Percentiles rank a stretch among this genome's conserved stretches.
Conservation (phyloP, 1,139 yeast species). For the Geotrichum candidum region DNA sequence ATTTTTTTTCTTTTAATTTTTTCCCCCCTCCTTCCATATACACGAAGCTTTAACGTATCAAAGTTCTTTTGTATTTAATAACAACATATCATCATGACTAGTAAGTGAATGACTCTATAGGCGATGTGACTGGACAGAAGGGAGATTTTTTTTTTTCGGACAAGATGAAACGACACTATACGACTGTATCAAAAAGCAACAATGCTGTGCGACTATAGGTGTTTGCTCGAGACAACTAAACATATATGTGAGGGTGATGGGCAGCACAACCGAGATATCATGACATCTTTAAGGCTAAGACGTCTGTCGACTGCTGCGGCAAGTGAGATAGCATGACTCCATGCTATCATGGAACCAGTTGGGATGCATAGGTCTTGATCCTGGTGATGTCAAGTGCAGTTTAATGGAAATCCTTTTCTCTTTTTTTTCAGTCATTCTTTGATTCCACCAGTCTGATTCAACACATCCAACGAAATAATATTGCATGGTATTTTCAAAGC, state of each 20-base stretch:
- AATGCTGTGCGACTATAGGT: neutral
- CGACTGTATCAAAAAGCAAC: neutral
- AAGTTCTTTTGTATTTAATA: slow-evolving; percentile 10
- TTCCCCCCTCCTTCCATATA: neutral
- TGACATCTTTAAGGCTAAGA: neutral
- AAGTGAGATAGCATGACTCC: neutral
- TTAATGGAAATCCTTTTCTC: neutral
- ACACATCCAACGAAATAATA: neutral
- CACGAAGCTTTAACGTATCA: neutral
- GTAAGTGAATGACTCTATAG: slow-evolving; percentile 14
- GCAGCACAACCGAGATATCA: neutral
- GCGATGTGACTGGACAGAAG: neutral
- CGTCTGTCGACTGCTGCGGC: neutral
- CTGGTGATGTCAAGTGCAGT: neutral
- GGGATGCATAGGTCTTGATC: neutral
- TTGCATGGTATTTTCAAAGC: neutral
- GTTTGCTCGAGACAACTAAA: neutral
- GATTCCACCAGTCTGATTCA: neutral
- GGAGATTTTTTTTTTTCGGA: neutral
- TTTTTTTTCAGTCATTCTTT: neutral
- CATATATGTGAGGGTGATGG: neutral
- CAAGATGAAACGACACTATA: neutral
- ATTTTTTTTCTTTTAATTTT: neutral
- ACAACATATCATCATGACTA: slow-evolving; percentile 20
- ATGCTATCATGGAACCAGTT: neutral